Percentiles rank a stretch among this genome's conserved stretches.
Evolutionary conservation across 78 protist genomes (phyloP).

Genomic region (Planoprotostelium fungivorum): DNA sequence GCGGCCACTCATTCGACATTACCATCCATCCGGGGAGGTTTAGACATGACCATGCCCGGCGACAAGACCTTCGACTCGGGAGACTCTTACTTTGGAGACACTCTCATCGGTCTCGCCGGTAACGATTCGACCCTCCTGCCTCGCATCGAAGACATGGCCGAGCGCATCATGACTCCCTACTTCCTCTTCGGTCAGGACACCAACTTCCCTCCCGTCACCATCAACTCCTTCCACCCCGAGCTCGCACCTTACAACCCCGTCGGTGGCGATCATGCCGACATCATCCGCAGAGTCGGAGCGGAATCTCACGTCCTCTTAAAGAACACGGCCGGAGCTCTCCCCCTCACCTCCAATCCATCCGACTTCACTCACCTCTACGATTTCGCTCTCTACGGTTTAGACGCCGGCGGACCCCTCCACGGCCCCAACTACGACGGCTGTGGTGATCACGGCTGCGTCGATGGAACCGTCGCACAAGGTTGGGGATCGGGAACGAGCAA

Average conservation of each 20-base stretch:
- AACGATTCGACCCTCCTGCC: neutral
- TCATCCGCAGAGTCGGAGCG: neutral
- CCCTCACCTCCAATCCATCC: neutral
- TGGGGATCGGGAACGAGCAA: neutral
- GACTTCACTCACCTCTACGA: neutral
- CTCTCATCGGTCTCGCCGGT: neutral
- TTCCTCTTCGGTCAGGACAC: neutral
- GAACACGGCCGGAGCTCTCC: neutral
- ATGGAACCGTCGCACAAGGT: neutral
- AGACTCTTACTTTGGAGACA: neutral
- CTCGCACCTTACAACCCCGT: neutral
- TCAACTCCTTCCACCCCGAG: neutral
- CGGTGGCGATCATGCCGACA: neutral
- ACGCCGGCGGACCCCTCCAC: neutral
- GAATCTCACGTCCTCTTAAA: neutral
- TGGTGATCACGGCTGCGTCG: neutral
- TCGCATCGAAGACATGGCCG: neutral
- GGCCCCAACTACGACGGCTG: neutral
- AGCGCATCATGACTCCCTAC: neutral
- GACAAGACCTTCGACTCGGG: neutral
- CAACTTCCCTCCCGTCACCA: neutral
- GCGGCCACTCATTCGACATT: neutral
- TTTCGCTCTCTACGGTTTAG: neutral
- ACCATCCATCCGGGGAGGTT: neutral
- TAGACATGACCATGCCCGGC: neutral